A percentile compares a stretch with the other conserved stretches of the same genome.
Conservation (phyloP, 305 asterid genomes). For the Solanum hybrid region DNA sequence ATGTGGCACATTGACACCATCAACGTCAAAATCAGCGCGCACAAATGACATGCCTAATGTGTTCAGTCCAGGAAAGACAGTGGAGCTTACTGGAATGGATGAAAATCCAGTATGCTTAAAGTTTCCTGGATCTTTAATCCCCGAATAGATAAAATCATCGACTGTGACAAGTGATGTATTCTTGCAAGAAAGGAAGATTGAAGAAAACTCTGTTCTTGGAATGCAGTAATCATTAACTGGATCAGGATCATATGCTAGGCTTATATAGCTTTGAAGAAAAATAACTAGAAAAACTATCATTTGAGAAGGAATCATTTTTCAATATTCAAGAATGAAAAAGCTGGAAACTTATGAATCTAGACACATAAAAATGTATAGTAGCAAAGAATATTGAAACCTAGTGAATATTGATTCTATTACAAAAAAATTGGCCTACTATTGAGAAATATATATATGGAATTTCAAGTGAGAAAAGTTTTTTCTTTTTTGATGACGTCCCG, state of each 20-base stretch:
- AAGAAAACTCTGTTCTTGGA: conserved; percentile 43
- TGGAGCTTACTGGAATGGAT: conserved; percentile 47
- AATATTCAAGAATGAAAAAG: background rate
- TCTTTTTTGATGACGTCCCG: background rate
- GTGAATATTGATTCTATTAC: background rate
- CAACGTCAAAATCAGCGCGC: conserved; percentile 57
- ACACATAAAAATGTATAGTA: background rate
- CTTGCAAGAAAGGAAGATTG: conserved; percentile 55
- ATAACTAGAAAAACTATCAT: conserved; percentile 21
- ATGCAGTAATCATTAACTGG: conserved; percentile 64
- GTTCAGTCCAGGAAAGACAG: conserved; percentile 60
- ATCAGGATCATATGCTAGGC: conserved; percentile 56
- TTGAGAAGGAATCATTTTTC: conserved; percentile 18
- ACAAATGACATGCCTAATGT: conserved; percentile 67
- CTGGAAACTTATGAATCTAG: background rate
- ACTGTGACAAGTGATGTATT: conserved; percentile 49
- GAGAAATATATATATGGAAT: background rate
- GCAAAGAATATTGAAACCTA: background rate
- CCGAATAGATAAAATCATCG: conserved; percentile 55
- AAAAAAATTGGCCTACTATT: background rate
- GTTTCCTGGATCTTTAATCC: conserved; percentile 38
- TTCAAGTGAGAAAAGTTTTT: background rate
- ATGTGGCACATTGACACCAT: conserved; percentile 61
- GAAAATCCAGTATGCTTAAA: conserved; percentile 45
- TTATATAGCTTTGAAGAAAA: conserved; percentile 13